Evolutionary conservation across 192 early-diverging fungal genomes (phyloP), one percentile per base, ranked within the genome.

Genomic region (Backusella tarrabulga): DNA sequence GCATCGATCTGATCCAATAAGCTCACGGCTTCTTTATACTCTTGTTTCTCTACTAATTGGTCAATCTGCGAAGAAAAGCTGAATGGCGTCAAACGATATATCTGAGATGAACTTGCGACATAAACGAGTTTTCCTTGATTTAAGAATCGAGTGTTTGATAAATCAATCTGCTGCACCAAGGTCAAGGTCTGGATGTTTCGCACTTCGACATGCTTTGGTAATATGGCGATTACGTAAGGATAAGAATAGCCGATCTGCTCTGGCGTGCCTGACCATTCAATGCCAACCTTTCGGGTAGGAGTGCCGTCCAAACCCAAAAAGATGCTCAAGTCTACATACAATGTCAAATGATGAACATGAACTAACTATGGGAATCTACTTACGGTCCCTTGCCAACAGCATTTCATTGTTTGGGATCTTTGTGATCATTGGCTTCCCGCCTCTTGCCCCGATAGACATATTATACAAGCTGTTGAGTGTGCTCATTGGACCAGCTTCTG

Each of bases 181-280:
- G 90, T 90, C 67, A 92, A 91, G 0, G 95, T 93, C 56, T 87
- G 92, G 63, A 98, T 91, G 67, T 94, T 96, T 77, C 95, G 89
- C 17, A 99, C 93, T 79, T 97, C 95, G 0, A 99, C 89, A 42
- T 92, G 86, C 4, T 86, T 85, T 5, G 87, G 81, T 40, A 92
- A 73, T 40, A 94, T 88, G 7, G 87, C 93, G 74, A 94, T 86
- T 15, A 92, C 87, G 76, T 94, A 96, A 6, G 94, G 94, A 35
- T 88, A 80, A 4, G 88, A 92, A 63, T 86, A 91, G 8, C 90
- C 88, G 42, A 94, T 86, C 54, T 89, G 87, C 63, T 91, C 87
- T 21, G 88, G 90, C 3, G 80, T 78, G 32, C 87, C 88, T 17
- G 87, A 80, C 90, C 90, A 91, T 34, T 90, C 87, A 71, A 91